Evolutionary conservation across 129 eudicot species (phyloP), one percentile per base, ranked within the genome.

Genomic region (Centrapalus pauciflorus): DNA sequence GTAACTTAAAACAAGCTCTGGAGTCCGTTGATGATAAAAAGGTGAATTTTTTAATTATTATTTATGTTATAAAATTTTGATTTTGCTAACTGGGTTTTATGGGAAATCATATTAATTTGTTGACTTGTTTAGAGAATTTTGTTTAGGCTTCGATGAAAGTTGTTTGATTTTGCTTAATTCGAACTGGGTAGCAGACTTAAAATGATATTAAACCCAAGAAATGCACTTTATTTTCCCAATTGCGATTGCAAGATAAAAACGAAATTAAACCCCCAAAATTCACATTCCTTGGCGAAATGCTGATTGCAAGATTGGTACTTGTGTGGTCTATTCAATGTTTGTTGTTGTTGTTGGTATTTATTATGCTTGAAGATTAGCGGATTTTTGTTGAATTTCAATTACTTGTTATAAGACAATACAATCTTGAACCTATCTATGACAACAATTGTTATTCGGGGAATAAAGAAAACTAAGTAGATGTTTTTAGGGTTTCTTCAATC

Each of bases 11-110:
- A 43, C 64, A 68, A 78, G 87, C 79, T 78, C 81, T 46, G 78
- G 73, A 64, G 73, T 55, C 60, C 58, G 66, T 81, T 83, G 77
- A 84, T 87, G 87, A 72, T 81, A 79, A 70, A 73, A 78, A 79
- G 95, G 90, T 81, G 61, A 69, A 41, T 43, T 26, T 24, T 66
- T 76, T 66, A 20, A 17, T 37, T 35, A 25, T 24, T 37, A 35
- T 72, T 73, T 82, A 1, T 58, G 54, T 33, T 66, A 43, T 13
- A 32, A n/a, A n/a, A 23, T 34, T 66, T 57, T 24, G 23, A 56
- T 46, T 65, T 57, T 66, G 10, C 3, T 17, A 75, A 66, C 68
- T 75, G 66, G 66, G 40, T 38, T 55, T 69, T 69, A 63, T 14
- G n/a, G 74, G 24, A 66, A 71, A 33, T 37, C 17, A 51, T 67